Evolutionary conservation across 495 filamentous ascomycete species (phyloP), one percentile per base, ranked within the genome.

Genomic region (Clohesyomyces aquaticus): DNA sequence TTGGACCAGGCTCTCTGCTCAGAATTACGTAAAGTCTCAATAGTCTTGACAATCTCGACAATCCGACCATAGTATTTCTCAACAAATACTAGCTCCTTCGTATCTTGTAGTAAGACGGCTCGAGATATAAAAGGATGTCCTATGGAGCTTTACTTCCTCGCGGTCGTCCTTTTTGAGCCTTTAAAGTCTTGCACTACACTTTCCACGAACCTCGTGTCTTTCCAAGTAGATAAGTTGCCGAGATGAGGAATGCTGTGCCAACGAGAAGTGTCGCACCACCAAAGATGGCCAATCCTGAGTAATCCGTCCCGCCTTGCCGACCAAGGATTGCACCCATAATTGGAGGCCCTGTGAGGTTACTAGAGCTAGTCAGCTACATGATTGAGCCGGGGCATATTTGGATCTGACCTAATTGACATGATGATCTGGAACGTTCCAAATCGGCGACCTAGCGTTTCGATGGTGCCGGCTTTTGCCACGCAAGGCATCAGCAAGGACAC

Each of bases 301-400:
- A 53, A 25, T 53, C 25, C 4, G 49, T 53, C 6, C 11, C 25
- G 25, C 19, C 19, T 53, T 53, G 49, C 6, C 19, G 16, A 53
- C 28, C 12, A 12, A 53, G 49, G 49, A 53, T 53, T 28, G 16
- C 19, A 19, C 49, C 49, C 49, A 53, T 53, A 25, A 53, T 53
- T 4, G 49, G 49, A 9, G 28, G 25, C 4, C 49, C 49, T 10
- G 49, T 53, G 19, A 53, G 25, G 25, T 10, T 53, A 9, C 49
- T 53, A 19, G 11, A 53, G 23, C 49, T 26, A 18, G 9, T 8
- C 4, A 53, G 9, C 9, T 10, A 6, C 21, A 8, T 4, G 49
- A 53, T 23, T n/a, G n/a, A n/a, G 6, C 21, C 11, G 11, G 11
- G 6, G 6, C 12, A 19, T 11, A 21, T 12, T 8, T 8, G 25